These are phyloP conservation scores for Danielia reshetovae DNA, from an alignment of 805 yeast genomes.

Conservation along the genomic window DNA sequence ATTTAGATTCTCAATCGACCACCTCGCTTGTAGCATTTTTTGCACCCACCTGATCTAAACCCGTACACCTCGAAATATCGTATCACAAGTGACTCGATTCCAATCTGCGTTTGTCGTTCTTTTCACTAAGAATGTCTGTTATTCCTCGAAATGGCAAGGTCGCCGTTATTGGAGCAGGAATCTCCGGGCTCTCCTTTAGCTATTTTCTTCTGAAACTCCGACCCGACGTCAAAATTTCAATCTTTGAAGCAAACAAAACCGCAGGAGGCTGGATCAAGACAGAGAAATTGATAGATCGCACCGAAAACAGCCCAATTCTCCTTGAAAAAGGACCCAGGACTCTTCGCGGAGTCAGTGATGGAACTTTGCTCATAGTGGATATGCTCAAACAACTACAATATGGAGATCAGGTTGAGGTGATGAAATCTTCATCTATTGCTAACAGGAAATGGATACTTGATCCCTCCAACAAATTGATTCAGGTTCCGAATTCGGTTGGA, in stretches of 20 bases:
- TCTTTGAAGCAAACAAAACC: conserved; percentile 53
- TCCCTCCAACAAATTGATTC: conserved; percentile 43
- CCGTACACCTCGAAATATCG: conserved; percentile 1
- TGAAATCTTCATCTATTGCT: conserved; percentile 55
- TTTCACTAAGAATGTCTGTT: conserved; percentile 20
- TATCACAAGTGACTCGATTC: background rate
- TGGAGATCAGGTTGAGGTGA: conserved; percentile 51
- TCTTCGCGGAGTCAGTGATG: conserved; percentile 75
- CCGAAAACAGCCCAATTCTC: conserved; percentile 21
- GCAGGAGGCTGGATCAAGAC: conserved; percentile 83
- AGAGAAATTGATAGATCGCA: conserved; percentile 26
- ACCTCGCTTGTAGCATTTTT: too few species aligned
- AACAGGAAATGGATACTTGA: conserved; percentile 67
- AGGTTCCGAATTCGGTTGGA: conserved; percentile 47
- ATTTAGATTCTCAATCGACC: too few species aligned
- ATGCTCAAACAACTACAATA: conserved; percentile 47
- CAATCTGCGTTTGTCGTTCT: too few species aligned
- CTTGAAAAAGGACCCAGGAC: conserved; percentile 93
- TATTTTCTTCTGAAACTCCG: conserved; percentile 66
- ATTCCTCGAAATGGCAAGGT: conserved; percentile 40
- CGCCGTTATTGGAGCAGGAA: conserved; percentile 83
- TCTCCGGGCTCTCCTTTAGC: conserved; percentile 76
- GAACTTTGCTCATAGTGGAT: conserved; percentile 67
- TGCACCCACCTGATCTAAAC: conserved; percentile 1
- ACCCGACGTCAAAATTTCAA: conserved; percentile 66